A percentile compares a stretch with the other conserved stretches of the same genome.
Conservation (phyloP, 208 protist species). For the Trypanosoma platydactyli region DNA sequence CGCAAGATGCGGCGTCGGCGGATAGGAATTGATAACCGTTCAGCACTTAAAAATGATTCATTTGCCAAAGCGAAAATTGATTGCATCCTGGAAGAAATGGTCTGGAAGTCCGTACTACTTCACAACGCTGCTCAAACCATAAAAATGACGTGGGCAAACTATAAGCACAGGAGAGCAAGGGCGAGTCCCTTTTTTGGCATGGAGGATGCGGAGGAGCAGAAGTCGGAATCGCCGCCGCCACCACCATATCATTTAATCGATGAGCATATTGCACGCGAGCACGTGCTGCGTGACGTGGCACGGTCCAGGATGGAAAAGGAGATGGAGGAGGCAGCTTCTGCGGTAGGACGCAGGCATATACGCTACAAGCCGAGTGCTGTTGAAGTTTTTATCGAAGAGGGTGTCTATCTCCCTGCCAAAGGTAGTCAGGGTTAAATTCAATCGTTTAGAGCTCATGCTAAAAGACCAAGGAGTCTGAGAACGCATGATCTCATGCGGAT, state of each 20-base stretch:
- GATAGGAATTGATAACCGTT: slow-evolving; percentile 13
- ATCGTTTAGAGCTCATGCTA: too few species aligned
- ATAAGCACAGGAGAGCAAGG: slow-evolving; percentile 21
- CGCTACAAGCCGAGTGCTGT: slow-evolving; percentile 15
- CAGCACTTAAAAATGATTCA: slow-evolving; percentile 28
- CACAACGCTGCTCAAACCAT: slow-evolving; percentile 65
- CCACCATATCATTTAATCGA: slow-evolving; percentile 66
- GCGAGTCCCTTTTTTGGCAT: neutral
- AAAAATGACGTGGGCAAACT: slow-evolving; percentile 72
- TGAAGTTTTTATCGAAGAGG: slow-evolving; percentile 21
- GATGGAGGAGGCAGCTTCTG: slow-evolving; percentile 13
- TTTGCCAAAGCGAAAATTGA: slow-evolving; percentile 46
- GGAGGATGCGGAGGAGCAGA: neutral
- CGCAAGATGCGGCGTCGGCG: slow-evolving; percentile 32
- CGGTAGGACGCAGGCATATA: neutral
- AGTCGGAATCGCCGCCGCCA: neutral
- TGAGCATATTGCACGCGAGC: slow-evolving; percentile 55
- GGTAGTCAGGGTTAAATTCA: neutral
- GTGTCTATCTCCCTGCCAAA: neutral
- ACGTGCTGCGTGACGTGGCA: slow-evolving; percentile 29
- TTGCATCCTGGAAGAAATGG: slow-evolving; percentile 44
- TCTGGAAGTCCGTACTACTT: slow-evolving; percentile 70
- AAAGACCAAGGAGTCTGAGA: too few species aligned
- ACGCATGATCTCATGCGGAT: too few species aligned
- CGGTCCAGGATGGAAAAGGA: slow-evolving; percentile 23